Percentiles rank a stretch among this genome's conserved stretches.
Evolutionary conservation across 192 early-diverging fungal species (phyloP).

Genomic region (Umbelopsis vinacea): DNA sequence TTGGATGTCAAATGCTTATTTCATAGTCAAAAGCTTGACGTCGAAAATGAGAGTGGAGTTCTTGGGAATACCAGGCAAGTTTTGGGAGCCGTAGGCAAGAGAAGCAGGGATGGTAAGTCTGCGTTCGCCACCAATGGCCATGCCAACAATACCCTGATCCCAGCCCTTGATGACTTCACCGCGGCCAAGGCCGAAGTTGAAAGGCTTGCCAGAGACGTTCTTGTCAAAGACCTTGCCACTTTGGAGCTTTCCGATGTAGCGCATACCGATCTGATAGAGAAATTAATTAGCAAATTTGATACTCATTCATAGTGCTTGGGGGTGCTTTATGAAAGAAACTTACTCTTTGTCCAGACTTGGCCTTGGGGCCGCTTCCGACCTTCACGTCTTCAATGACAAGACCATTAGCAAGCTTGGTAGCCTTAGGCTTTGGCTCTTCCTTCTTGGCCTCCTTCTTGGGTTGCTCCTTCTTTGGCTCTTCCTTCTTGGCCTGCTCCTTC

Average conservation of each 20-base stretch:
- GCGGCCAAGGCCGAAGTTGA: constrained; percentile 77
- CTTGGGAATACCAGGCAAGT: constrained; percentile 77
- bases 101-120: constrained; percentile 84
- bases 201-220: constrained; percentile 84
- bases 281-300: background rate
- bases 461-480: constrained; percentile 44
- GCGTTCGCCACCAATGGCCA: constrained; percentile 86
- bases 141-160: constrained; percentile 85
- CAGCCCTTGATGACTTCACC: constrained; percentile 92
- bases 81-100: constrained; percentile 62
- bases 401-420: constrained; percentile 72
- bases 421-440: constrained; percentile 48
- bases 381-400: constrained; percentile 82
- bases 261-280: constrained; percentile 68
- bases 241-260: constrained; percentile 92
- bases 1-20: constrained; percentile 3
- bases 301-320: constrained; percentile 42
- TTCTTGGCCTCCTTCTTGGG: constrained; percentile 49
- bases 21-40: constrained; percentile 44
- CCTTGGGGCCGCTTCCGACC: constrained; percentile 46
- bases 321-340: constrained; percentile 58
- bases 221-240: constrained; percentile 94
- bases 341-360: constrained; percentile 53
- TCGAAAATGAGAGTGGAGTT: constrained; percentile 88
- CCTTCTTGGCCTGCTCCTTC: constrained; percentile 42